phyloP scores from a whole-genome alignment of 805 yeast genomes.

The Sugiyamaella mastotermitis region DNA sequence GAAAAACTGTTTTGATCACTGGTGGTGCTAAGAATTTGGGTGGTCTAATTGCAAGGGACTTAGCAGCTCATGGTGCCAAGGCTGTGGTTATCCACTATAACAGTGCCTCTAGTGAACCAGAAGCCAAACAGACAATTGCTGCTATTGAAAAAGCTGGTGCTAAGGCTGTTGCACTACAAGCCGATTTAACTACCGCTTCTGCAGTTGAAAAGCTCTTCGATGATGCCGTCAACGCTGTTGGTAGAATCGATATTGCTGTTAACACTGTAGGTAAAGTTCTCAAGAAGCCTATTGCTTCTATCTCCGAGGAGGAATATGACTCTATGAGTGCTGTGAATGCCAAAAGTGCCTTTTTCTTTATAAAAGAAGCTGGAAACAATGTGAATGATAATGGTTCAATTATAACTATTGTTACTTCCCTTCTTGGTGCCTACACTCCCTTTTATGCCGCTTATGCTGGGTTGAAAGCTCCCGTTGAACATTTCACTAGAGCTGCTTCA shows the following conservation, averaged over 20 bases:
- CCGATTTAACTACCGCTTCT: constrained; percentile 37
- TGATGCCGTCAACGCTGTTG: constrained; percentile 39
- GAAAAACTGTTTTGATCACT: constrained; percentile 49
- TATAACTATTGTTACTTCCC: constrained; percentile 53
- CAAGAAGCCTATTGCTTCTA: constrained; percentile 52
- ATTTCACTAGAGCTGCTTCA: constrained; percentile 62
- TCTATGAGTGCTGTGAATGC: constrained; percentile 48
- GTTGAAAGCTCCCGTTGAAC: constrained; percentile 69
- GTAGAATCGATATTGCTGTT: constrained; percentile 55
- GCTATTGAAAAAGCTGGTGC: no score
- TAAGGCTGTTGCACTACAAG: constrained; percentile 40
- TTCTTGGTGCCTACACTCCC: constrained; percentile 59
- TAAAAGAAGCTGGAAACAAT: constrained; percentile 48
- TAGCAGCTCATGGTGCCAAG: constrained; percentile 47
- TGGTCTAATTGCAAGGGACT: constrained; percentile 43
- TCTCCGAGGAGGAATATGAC: constrained; percentile 50
- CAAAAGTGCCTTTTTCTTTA: constrained; percentile 55
- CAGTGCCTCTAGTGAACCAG: constrained; percentile 34
- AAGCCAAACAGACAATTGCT: constrained; percentile 34
- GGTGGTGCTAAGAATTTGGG: constrained; percentile 64
- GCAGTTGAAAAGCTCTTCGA: constrained; percentile 42
- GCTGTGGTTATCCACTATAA: constrained; percentile 52
- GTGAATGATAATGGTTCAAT: constrained; percentile 49
- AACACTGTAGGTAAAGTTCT: constrained; percentile 63
- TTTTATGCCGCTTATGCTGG: constrained; percentile 66